A percentile compares a stretch with the other conserved stretches of the same genome.
Evolutionary conservation across 2,329 filamentous ascomycete genomes (phyloP).

Genomic region (Cucurbitaria berberidis): DNA sequence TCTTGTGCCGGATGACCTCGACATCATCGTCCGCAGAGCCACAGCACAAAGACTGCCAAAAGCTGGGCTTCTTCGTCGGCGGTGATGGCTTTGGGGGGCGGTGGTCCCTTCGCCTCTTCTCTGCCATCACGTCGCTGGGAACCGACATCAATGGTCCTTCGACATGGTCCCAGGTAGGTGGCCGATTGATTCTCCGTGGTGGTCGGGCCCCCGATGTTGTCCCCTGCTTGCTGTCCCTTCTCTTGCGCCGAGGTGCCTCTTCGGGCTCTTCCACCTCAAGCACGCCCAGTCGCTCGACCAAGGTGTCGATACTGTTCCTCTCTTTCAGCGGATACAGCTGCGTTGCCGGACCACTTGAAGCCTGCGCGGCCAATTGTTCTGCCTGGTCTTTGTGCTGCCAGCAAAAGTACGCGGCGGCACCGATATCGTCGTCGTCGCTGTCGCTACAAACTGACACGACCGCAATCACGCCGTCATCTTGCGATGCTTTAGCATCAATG

Average conservation of each 20-base stretch:
- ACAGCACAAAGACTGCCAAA: conserved; percentile 55
- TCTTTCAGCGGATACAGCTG: conserved; percentile 65
- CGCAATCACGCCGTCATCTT: conserved; percentile 48
- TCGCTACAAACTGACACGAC: conserved; percentile 47
- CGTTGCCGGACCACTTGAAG: conserved; percentile 38
- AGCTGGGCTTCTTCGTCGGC: conserved; percentile 38
- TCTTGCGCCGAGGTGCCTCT: conserved; percentile 47
- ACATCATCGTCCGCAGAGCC: conserved; percentile 46
- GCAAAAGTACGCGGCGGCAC: conserved; percentile 74
- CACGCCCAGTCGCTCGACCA: conserved; percentile 79
- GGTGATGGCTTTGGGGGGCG: conserved; percentile 23
- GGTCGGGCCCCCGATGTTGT: conserved; percentile 22
- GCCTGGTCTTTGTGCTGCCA: conserved; percentile 97
- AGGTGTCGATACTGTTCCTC: conserved; percentile 82
- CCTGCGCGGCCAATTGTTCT: conserved; percentile 39
- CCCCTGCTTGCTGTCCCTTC: conserved; percentile 30
- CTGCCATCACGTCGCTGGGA: conserved; percentile 47
- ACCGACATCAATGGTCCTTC: conserved; percentile 55
- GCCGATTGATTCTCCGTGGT: conserved; percentile 42
- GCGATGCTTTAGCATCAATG: conserved; percentile 58
- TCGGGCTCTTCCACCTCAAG: conserved; percentile 63
- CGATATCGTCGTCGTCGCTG: conserved; percentile 61
- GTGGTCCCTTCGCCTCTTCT: conserved; percentile 27
- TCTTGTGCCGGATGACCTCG: conserved; percentile 52
- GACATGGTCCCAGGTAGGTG: conserved; percentile 54